phyloP scores from a whole-genome alignment of 2,329 filamentous ascomycete species.

The Coleophoma eucalyptorum region DNA sequence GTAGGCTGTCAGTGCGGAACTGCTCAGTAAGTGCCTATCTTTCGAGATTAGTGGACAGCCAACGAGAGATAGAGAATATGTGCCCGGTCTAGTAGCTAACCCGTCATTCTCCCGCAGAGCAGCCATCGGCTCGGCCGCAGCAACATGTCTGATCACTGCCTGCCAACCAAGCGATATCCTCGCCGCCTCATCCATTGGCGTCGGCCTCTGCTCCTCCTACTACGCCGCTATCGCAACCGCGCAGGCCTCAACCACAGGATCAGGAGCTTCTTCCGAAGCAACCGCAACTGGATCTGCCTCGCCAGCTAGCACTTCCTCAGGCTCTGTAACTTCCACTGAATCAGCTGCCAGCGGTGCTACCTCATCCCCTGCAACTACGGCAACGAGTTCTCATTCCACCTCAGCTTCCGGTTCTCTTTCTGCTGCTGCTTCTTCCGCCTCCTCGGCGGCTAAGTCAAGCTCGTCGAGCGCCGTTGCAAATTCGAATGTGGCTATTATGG shows the following conservation, averaged over 20 bases:
- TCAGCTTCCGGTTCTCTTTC: background rate
- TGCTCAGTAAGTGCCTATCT: background rate
- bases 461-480: background rate
- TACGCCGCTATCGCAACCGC: constrained; percentile 11
- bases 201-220: constrained; percentile 23
- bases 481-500: background rate
- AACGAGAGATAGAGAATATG: background rate
- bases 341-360: background rate
- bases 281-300: background rate
- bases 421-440: background rate
- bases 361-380: background rate
- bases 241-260: background rate
- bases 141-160: constrained; percentile 19
- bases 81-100: background rate
- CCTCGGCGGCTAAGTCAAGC: background rate
- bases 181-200: constrained; percentile 28
- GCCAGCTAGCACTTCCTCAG: background rate
- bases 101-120: background rate
- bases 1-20: constrained; percentile 30
- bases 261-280: background rate
- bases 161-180: constrained; percentile 28
- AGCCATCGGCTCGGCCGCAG: constrained; percentile 26
- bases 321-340: background rate
- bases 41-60: background rate
- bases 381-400: background rate